Percentiles rank a stretch among this genome's conserved stretches.
Conservation (phyloP, 208 protist genomes). For the Trypanosoma brucei region DNA sequence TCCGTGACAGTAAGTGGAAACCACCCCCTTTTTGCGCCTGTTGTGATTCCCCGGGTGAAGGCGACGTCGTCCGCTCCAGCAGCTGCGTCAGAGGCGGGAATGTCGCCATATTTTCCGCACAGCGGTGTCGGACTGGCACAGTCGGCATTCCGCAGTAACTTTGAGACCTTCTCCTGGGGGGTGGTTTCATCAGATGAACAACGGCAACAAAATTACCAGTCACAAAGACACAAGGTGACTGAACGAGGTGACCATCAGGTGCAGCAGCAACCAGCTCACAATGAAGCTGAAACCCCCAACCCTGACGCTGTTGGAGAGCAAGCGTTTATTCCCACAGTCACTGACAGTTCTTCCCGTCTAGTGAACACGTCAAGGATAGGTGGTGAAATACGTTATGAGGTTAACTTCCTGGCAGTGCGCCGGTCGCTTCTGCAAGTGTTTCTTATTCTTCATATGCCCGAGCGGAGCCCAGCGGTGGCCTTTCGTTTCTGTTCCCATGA, state of each 20-base stretch:
- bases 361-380: too few relatives aligned
- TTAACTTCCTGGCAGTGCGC: slow-evolving; percentile 15
- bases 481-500: slow-evolving; percentile 26
- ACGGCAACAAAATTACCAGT: not conserved
- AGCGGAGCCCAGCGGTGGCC: slow-evolving; percentile 28
- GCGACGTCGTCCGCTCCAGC: not conserved
- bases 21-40: slow-evolving; percentile 11
- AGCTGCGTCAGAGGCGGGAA: not conserved
- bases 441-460: slow-evolving; percentile 28
- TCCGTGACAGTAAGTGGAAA: slow-evolving; percentile 15
- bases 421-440: slow-evolving; percentile 30
- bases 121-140: slow-evolving; percentile 18
- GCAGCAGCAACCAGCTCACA: too few relatives aligned
- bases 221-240: not conserved
- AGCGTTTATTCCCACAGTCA: not conserved
- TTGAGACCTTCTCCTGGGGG: slow-evolving; percentile 7
- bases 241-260: too few relatives aligned
- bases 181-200: not conserved
- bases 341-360: too few relatives aligned
- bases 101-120: slow-evolving; percentile 2
- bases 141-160: slow-evolving; percentile 15
- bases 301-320: not conserved
- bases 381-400: not conserved
- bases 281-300: too few relatives aligned
- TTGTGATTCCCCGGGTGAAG: not conserved